These are phyloP conservation scores for Calonectria honghensis DNA, from an alignment of 2,329 filamentous ascomycete genomes.

Conservation along the genomic window DNA sequence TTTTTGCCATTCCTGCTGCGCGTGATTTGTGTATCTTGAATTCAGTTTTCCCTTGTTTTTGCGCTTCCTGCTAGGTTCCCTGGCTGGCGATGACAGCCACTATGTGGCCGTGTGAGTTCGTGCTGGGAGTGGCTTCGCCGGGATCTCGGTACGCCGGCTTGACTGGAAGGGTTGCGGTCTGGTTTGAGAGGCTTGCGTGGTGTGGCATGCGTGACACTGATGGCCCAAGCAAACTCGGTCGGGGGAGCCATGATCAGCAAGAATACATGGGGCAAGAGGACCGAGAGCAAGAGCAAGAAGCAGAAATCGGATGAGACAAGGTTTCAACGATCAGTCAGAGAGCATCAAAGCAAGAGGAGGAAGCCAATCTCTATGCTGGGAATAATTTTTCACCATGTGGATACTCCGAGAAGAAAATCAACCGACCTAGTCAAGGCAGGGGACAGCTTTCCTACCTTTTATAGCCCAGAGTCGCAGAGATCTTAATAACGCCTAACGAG, in stretches of 20 bases:
- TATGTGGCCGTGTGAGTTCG: conserved; percentile 48
- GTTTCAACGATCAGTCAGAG: conserved; percentile 45
- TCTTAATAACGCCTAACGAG: conserved; percentile 64
- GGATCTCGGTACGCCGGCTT: conserved; percentile 53
- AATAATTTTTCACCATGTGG: conserved; percentile 52
- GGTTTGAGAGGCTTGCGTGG: conserved; percentile 50
- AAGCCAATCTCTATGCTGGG: conserved; percentile 51
- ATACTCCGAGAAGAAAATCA: conserved; percentile 55
- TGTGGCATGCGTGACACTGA: conserved; percentile 51
- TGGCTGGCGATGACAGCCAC: conserved; percentile 48
- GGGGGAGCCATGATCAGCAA: conserved; percentile 50
- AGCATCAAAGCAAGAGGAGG: conserved; percentile 54
- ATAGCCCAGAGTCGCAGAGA: conserved; percentile 69
- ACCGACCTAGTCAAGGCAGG: conserved; percentile 58
- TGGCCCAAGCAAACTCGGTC: conserved; percentile 50
- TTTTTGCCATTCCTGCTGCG: conserved; percentile 49
- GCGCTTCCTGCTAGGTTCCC: conserved; percentile 42
- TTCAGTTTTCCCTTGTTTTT: conserved; percentile 37
- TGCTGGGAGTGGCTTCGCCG: conserved; percentile 46
- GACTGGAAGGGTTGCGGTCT: conserved; percentile 55
- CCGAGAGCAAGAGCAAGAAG: conserved; percentile 50
- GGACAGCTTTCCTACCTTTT: conserved; percentile 61
- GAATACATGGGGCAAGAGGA: conserved; percentile 46
- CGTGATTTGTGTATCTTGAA: conserved; percentile 52
- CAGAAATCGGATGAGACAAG: conserved; percentile 50